Conservation (phyloP, 768 basidiomycete genomes). For the Dioszegia hungarica region DNA sequence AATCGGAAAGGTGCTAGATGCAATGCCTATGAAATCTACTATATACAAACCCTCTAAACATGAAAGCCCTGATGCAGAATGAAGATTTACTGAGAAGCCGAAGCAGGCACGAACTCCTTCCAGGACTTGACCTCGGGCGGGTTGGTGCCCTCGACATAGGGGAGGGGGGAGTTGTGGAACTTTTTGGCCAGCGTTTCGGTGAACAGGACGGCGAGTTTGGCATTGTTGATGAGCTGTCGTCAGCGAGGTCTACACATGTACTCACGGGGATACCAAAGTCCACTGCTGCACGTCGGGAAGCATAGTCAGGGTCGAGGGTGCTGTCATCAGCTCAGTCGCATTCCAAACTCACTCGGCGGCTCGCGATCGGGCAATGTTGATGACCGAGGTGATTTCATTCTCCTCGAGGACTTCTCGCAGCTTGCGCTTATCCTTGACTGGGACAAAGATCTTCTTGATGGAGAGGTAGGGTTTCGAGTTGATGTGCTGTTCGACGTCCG, state of each 20-base stretch:
- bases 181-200: constrained; percentile 66
- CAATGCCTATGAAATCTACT: not conserved
- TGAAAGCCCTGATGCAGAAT: not conserved
- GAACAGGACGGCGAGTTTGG: constrained; percentile 79
- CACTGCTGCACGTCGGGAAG: constrained; percentile 89
- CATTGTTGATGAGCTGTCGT: constrained; percentile 75
- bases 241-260: constrained; percentile 4
- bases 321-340: not conserved
- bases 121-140: constrained; percentile 86
- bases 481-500: constrained; percentile 71
- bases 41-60: not conserved
- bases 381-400: constrained; percentile 87
- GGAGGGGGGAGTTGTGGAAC: constrained; percentile 40
- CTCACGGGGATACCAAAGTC: constrained; percentile 73
- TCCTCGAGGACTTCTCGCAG: constrained; percentile 79
- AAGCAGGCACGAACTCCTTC: constrained; percentile 59
- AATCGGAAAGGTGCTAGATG: not conserved
- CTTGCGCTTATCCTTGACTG: constrained; percentile 90
- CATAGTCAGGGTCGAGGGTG: constrained; percentile 88
- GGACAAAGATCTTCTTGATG: constrained; percentile 85
- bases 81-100: constrained; percentile 8
- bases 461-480: constrained; percentile 71
- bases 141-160: constrained; percentile 79
- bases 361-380: constrained; percentile 81
- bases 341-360: constrained; percentile 54